A percentile compares a stretch with the other conserved stretches of the same genome.
These are phyloP conservation scores for Neurospora africana DNA, from an alignment of 495 filamentous ascomycete species.

Conservation along the genomic window DNA sequence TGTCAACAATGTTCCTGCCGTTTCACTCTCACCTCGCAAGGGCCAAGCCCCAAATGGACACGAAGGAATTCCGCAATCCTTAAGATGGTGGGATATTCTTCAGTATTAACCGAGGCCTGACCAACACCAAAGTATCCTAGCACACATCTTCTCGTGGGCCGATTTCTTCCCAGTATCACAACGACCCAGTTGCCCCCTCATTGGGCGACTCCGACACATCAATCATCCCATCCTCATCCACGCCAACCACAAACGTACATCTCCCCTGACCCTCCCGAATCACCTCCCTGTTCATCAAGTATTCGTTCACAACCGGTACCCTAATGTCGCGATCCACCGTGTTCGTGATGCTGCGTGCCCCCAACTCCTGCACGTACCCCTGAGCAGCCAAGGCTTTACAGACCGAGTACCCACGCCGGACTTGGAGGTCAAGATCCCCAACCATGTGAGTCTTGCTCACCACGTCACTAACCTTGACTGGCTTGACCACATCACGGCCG, in stretches of 20 bases:
- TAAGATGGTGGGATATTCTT: background rate
- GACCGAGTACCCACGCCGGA: conserved; percentile 24
- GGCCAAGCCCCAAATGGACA: background rate
- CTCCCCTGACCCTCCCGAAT: background rate
- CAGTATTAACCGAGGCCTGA: background rate
- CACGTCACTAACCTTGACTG: conserved; percentile 20
- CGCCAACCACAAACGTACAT: background rate
- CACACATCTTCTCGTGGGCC: background rate
- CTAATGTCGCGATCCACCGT: conserved; percentile 2
- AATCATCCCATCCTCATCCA: background rate
- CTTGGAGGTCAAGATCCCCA: conserved; percentile 29
- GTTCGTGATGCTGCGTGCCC: conserved; percentile 26
- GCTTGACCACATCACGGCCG: conserved; percentile 15
- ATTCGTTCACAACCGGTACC: background rate
- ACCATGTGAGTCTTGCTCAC: conserved; percentile 3
- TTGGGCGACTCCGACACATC: background rate
- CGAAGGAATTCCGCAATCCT: background rate
- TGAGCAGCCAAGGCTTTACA: conserved; percentile 12
- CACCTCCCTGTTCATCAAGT: background rate
- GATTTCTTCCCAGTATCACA: background rate
- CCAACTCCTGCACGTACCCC: conserved; percentile 14
- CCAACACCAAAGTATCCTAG: background rate
- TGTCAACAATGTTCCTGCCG: background rate
- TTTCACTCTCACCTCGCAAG: background rate
- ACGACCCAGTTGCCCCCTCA: background rate